Base-by-base conservation (phyloP, 192 early-diverging fungal genomes). In the Coemansia sp. region DNA sequence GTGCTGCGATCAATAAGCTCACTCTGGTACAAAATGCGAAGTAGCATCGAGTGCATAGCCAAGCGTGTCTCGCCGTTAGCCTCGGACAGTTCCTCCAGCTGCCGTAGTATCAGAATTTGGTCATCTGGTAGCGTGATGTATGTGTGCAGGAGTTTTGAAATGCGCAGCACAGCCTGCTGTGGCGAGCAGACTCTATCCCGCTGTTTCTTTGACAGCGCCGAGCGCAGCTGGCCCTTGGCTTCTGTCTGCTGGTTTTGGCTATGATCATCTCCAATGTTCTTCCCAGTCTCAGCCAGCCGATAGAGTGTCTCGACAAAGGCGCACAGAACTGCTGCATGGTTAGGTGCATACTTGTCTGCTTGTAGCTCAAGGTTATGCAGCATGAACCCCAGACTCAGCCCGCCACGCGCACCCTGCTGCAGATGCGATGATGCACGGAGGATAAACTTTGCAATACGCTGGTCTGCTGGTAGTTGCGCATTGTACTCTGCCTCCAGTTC, bases 361-460 rank as follows among this genome's bases (percentile, higher is more conserved):
- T 68, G 60, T 12, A 61, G 38, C 48, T 81, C 69, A 7, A 81
- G 51, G 12, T 75, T 81, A 60, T 71, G 65, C 73, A 81, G 55
- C 78, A 81, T 81, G 38, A 81, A 81, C 9, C 78, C 78, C 22
- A 72, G 63, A 25, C 62, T 81, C 27, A 81, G 65, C 2, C 73
- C 69, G 5, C 73, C 62, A 27, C 78, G 78, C 23, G 73, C 78
- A 3, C 78, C 73, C 54, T 81, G 78, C 63, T 67, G 73, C 59
- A 81, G 53, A 47, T 81, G 78, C 25, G 78, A 81, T 47, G 78
- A 72, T 7, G 78, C 78, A 8, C 78, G 68, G 52, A 54, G 67
- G 19, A 81, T 59, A 54, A 81, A 81, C 58, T 81, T 81, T 68
- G 78, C 78, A 25, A 81, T 71, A 22, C 78, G 78, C 73, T 81